Base-by-base conservation (phyloP, 2,329 filamentous ascomycete genomes). In the Clarireedia monteithiana region DNA sequence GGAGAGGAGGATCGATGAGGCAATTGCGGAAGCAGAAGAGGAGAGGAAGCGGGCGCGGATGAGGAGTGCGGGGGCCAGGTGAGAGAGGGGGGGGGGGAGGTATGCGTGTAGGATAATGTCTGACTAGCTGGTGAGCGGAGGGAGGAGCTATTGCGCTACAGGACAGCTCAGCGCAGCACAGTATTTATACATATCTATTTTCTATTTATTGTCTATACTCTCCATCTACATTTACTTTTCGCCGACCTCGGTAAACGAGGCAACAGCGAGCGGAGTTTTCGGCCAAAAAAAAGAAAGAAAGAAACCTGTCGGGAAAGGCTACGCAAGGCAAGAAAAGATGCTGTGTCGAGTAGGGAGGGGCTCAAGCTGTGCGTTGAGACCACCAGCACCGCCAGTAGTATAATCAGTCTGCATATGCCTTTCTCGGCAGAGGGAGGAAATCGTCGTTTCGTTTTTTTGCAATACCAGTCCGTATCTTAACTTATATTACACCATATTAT, bases 1-100 rank as follows among this genome's bases (percentile, higher is more conserved):
- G 47, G 66, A 68, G 60, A 60, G 64, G 55, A 63, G 61, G 50
- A 67, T 67, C 20, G 65, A 67, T 55, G 62, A 60, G 42, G 65
- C 65, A 34, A 67, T 67, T 53, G 65, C 63, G 44, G 64, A 64
- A 30, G 62, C 64, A 17, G 65, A 65, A n/a, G 38, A 34, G 23
- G 56, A 56, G 23, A 50, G 61, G 39, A 50, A 59, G 54, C 51
- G 53, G 9, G 48, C 23, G 27, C 27, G 53, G 14, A 17, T 30
- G 46, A 34, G 46, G 26, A 17, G 46, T 30, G 15, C 23, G 23
- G n/a, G 42, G 23, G n/a, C n/a, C 4, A 17, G 42, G 49, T 5
- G 23, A 10, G 20, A n/a, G 2, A 14, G 9, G 3, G 20, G 20
- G 20, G 2, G 17, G 17, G 17, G 20, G 20, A 3, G 20, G 20